Evolutionary conservation across 177 flowering plant species (phyloP).

Genomic region (Telopea speciosissima): DNA sequence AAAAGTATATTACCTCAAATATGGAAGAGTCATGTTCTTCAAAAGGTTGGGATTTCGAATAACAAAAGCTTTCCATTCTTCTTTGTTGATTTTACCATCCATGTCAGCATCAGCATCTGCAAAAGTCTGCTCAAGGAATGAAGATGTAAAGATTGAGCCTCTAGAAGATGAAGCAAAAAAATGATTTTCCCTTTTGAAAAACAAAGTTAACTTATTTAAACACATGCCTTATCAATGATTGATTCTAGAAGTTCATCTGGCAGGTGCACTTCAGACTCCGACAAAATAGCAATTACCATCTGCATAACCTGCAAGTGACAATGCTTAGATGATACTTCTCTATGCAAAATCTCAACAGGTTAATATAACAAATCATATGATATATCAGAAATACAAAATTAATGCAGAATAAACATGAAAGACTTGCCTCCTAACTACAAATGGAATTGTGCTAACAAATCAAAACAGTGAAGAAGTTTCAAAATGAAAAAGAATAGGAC

Average conservation of each 20-base stretch:
- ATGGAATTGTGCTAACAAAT: too few species aligned
- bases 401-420: neutral
- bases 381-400: neutral
- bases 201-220: neutral
- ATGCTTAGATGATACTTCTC: neutral
- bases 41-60: slow-evolving; percentile 53
- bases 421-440: neutral
- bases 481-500: too few species aligned
- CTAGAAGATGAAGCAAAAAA: neutral
- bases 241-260: slow-evolving; percentile 69
- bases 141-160: neutral
- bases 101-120: slow-evolving; percentile 69
- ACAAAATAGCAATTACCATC: slow-evolving; percentile 70
- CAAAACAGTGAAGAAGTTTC: too few species aligned
- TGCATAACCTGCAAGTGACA: slow-evolving; percentile 59
- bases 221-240: slow-evolving; percentile 56
- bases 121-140: slow-evolving; percentile 53
- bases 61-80: slow-evolving; percentile 75
- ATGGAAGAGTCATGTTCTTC: slow-evolving; percentile 88
- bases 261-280: slow-evolving; percentile 55
- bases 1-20: slow-evolving; percentile 43
- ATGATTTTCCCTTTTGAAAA: neutral
- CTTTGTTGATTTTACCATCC: slow-evolving; percentile 71
- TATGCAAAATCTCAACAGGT: too few species aligned
- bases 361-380: neutral